phyloP scores from a whole-genome alignment of 2,329 filamentous ascomycete genomes.

The Cercospora berteroae region DNA sequence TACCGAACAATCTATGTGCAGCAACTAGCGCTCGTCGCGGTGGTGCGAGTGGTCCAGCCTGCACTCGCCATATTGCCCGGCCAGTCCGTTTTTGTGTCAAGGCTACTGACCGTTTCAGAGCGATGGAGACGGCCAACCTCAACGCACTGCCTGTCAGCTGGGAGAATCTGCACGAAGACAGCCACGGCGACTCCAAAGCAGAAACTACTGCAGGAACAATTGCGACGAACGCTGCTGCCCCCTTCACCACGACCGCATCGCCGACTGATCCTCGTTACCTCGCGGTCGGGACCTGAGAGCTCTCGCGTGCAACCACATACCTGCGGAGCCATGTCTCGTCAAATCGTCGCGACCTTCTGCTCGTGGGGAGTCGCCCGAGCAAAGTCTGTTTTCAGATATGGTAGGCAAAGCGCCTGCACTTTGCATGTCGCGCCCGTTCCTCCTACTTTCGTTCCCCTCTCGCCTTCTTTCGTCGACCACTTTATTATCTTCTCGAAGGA shows the following conservation, averaged over 20 bases:
- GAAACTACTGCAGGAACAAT: not conserved
- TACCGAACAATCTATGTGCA: slow-evolving; percentile 2
- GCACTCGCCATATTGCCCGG: not conserved
- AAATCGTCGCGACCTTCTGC: not conserved
- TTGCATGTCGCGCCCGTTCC: not conserved
- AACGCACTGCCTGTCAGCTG: not conserved
- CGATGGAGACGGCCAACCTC: not conserved
- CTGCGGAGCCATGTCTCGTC: not conserved
- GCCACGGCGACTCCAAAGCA: not conserved
- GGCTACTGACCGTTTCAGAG: not conserved
- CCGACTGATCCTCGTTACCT: not conserved
- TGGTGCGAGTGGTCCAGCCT: not conserved
- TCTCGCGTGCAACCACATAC: slow-evolving; percentile 1
- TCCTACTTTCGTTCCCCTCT: not conserved
- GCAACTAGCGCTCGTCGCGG: not conserved
- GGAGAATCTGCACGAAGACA: not conserved
- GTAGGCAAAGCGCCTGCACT: not conserved
- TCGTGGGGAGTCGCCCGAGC: slow-evolving; percentile 4
- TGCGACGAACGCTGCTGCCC: not conserved
- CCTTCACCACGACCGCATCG: not conserved
- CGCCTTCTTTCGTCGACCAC: not conserved
- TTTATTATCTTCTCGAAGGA: not conserved
- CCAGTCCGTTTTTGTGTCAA: not conserved
- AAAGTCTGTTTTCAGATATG: not conserved
- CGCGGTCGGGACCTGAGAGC: not conserved